Evolutionary conservation across 768 basidiomycete species (phyloP), one percentile per base, ranked within the genome.

Genomic region (Trametes cinnabarina): DNA sequence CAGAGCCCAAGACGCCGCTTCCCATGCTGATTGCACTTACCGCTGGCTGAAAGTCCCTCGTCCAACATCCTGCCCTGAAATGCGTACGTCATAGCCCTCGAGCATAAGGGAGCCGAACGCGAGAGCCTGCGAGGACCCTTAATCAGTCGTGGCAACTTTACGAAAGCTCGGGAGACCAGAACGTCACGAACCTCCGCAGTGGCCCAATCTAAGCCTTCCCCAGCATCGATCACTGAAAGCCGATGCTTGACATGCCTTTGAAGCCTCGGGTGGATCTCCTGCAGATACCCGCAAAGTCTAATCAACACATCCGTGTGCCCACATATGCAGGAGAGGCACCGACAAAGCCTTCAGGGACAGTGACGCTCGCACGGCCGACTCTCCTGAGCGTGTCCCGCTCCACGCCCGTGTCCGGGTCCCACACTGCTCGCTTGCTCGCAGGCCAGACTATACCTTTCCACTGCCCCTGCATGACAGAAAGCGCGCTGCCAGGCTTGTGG

Each of bases 21-120:
- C 54, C 47, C 46, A 48, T 47, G 46, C 37, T 28, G 34, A 44
- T 5, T 54, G 34, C 23, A 58, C 73, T 15, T 44, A 81, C 82
- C 88, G 77, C 50, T 92, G 90, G 62, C 89, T 92, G 72, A 94
- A 93, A 11, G 92, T 94, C 2, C 94, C 94, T 37, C 94, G 71
- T 0, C 94, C 94, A 0, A 94, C 92, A 68, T 96, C 94, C 71
- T 97, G 94, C 7, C 94, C 94, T 2, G 92, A 94, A 30, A 97
- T 91, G 15, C 94, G 83, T 9, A 97, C 80, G 66, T 95, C 89
- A 61, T 77, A 84, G 1, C 92, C 92, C 51, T 92, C 88, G 2
- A 83, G 73, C 85, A 96, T 82, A 32, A 96, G 77, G 1, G 91
- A 85, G 0, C 94, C 94, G 65, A 94, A 92, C 0, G 94, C 94